Percentiles rank a stretch among this genome's conserved stretches.
Evolutionary conservation across 768 basidiomycete genomes (phyloP).

Genomic region (Neoboletus brunneissimus): DNA sequence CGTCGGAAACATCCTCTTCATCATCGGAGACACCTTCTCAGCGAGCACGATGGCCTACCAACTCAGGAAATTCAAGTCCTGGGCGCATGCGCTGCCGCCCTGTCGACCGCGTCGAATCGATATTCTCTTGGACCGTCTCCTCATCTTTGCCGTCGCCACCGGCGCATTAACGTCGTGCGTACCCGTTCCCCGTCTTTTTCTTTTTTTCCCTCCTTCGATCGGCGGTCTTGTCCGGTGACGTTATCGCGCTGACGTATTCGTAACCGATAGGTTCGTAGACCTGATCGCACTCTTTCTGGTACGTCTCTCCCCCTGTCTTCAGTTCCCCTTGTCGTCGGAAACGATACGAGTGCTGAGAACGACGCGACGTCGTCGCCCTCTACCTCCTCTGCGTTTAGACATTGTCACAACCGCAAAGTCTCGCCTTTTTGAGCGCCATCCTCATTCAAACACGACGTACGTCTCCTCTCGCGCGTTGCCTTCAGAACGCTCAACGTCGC

Average conservation of each 20-base stretch:
- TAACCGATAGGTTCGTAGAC: conserved; percentile 22
- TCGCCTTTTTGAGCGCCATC: conserved; percentile 20
- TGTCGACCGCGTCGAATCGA: conserved; percentile 15
- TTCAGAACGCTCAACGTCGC: not conserved
- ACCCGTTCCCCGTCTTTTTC: no score
- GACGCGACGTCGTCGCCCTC: no score
- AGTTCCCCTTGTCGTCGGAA: not conserved
- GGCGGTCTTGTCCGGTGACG: not conserved
- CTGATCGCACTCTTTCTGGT: conserved; percentile 26
- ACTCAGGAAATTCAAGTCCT: conserved; percentile 15
- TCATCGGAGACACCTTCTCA: conserved; percentile 23
- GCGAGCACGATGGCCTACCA: conserved; percentile 23
- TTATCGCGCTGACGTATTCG: not conserved
- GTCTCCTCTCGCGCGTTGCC: conserved; percentile 1
- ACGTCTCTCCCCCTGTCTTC: not conserved
- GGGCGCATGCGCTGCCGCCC: not conserved
- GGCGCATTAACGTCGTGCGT: conserved; percentile 27
- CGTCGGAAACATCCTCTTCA: conserved; percentile 24
- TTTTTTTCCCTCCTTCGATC: not conserved
- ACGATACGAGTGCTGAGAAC: not conserved
- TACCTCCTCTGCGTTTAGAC: conserved; percentile 8
- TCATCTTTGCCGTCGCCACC: conserved; percentile 26
- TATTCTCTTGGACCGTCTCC: conserved; percentile 20
- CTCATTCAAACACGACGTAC: conserved; percentile 28
- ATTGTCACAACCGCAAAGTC: conserved; percentile 14